Base-by-base conservation (phyloP, 2,329 filamentous ascomycete genomes). In the Exophiala oligosperma region DNA sequence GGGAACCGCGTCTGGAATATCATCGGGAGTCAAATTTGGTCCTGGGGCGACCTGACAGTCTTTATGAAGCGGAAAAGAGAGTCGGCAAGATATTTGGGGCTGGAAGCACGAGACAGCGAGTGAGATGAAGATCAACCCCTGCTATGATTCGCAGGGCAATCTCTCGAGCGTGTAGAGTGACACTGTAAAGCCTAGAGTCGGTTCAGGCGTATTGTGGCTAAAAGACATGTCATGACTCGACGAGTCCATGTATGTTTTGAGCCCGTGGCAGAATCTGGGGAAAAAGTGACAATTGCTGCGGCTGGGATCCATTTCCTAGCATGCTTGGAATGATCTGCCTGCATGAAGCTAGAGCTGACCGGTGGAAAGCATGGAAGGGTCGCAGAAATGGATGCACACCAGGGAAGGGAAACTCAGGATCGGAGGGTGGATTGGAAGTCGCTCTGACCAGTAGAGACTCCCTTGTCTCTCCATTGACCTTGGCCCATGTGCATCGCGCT, bases 251-350 rank as follows among this genome's bases (percentile, higher is more conserved):
- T n/a, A 23, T 43, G 40, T 14, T 6, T 43, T 43, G 17, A 43
- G 40, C 40, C 14, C 14, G 21, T 43, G 40, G 40, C n/a, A 53
- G 46, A 58, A 54, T 58, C 56, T 51, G 51, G 51, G 56, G 56
- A 58, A 58, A 58, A 58, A 54, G 38, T 51, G 51, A 49, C 24
- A 48, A 29, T 32, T 48, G 12, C 46, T 48, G 7, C 3, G 28
- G 17, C 49, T 17, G 29, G 29, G 32, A 9, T 17, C 49, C 11
- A 29, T 48, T 37, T 24, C 28, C 40, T 48, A 48, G 46, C 26
- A 28, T 29, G 46, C 12, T 48, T 9, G 24, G n/a, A 9, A 26
- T 48, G 46, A 48, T 48, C 9, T 48, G 23, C 24, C 14, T 48
- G 46, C 46, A 29, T 48, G 23, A 32, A 26, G n/a, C 46, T 48